Evolutionary conservation across 306 rosid genomes (phyloP).

Genomic region (Boehmeria nivea): DNA sequence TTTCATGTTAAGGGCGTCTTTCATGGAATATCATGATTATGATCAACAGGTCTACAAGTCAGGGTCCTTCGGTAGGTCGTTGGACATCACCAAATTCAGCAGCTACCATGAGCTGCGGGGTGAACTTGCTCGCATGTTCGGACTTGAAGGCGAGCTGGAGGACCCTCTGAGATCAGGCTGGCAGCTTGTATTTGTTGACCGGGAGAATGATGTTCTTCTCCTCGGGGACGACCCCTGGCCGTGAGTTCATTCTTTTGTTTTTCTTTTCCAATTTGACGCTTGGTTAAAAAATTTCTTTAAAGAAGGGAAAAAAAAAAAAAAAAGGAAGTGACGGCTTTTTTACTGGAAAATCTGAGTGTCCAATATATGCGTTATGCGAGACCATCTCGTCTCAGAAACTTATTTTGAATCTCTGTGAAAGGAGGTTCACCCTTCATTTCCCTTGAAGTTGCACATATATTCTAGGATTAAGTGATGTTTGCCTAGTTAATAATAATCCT

Average conservation of each 20-base stretch:
- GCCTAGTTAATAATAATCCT: too few relatives aligned
- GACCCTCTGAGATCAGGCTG: constrained; percentile 99
- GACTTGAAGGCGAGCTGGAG: constrained; percentile 82
- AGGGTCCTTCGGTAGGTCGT: constrained; percentile 58
- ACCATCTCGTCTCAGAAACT: too few relatives aligned
- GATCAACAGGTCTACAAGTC: constrained; percentile 45
- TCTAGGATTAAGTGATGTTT: too few relatives aligned
- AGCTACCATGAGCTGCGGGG: constrained; percentile 79
- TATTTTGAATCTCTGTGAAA: too few relatives aligned
- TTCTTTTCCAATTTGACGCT: too few relatives aligned
- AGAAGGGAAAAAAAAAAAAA: too few relatives aligned
- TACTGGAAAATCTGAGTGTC: not conserved
- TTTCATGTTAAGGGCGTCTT: not conserved
- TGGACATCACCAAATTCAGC: constrained; percentile 69
- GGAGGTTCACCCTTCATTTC: too few relatives aligned
- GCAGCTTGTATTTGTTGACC: constrained; percentile 99
- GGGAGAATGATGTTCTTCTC: constrained; percentile 91
- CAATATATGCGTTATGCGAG: too few relatives aligned
- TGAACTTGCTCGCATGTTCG: constrained; percentile 83
- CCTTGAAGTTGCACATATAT: too few relatives aligned
- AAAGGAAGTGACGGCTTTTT: not conserved
- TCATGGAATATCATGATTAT: not conserved
- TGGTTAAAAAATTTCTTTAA: too few relatives aligned
- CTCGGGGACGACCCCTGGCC: constrained; percentile 75
- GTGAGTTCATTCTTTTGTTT: constrained; percentile 29